Conservation (phyloP, 2,329 filamentous ascomycete species). For the Fusarium heterosporum region DNA sequence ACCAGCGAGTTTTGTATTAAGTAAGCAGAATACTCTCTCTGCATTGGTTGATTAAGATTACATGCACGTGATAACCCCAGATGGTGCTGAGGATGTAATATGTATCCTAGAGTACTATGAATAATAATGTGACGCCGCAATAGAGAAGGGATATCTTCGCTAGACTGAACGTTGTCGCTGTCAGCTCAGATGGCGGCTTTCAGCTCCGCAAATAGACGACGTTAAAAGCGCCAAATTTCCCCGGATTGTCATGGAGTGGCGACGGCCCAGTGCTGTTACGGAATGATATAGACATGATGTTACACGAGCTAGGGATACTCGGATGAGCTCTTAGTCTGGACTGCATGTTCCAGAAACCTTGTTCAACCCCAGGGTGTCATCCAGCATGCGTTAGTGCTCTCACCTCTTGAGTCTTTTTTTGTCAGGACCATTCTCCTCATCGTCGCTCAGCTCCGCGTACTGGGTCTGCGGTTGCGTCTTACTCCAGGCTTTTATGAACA, state of each 20-base stretch:
- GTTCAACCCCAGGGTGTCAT: slow-evolving; percentile 7
- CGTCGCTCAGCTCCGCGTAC: slow-evolving; percentile 90
- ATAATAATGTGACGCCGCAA: background rate
- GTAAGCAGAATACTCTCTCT: slow-evolving; percentile 18
- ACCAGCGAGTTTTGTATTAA: slow-evolving; percentile 20
- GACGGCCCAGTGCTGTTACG: slow-evolving; percentile 23
- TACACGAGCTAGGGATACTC: slow-evolving; percentile 21
- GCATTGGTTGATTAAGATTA: slow-evolving; percentile 23
- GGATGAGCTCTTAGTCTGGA: slow-evolving; percentile 15
- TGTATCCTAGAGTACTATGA: background rate
- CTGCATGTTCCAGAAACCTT: slow-evolving; percentile 17
- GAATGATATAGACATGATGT: slow-evolving; percentile 30
- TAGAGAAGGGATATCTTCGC: slow-evolving; percentile 1
- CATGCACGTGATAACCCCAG: slow-evolving; percentile 38
- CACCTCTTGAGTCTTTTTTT: slow-evolving; percentile 71
- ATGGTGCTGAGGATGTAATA: background rate
- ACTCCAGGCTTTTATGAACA: slow-evolving; percentile 95
- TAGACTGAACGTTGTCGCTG: background rate
- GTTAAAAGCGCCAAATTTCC: background rate
- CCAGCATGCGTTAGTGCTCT: slow-evolving; percentile 41
- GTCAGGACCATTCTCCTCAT: slow-evolving; percentile 78
- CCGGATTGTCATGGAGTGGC: slow-evolving; percentile 6
- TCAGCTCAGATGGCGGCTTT: slow-evolving; percentile 4
- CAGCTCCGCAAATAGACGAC: slow-evolving; percentile 16
- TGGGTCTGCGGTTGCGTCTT: slow-evolving; percentile 92